A percentile compares a stretch with the other conserved stretches of the same genome.
Conservation (phyloP, 352 stramenopile species). For the Bremia lactucae region DNA sequence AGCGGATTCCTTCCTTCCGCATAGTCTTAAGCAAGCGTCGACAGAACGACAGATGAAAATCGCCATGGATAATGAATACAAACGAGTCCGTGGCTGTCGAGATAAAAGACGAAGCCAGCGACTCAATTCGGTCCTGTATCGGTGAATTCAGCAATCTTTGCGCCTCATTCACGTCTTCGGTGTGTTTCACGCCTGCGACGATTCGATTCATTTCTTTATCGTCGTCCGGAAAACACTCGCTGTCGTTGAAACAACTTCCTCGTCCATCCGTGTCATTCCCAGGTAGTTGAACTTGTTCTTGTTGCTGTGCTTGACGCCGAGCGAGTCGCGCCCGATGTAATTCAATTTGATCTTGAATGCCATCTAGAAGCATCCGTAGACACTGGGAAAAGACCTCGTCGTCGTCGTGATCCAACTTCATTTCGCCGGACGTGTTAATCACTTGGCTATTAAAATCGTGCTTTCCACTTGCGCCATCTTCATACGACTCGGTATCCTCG, state of each 20-base stretch:
- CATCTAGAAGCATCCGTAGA: conserved; percentile 60
- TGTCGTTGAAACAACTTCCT: conserved; percentile 11
- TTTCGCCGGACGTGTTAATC: too few relatives aligned
- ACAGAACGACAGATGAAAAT: conserved; percentile 64
- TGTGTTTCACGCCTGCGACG: conserved; percentile 1
- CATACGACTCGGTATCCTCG: conserved; percentile 12
- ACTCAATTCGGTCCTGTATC: conserved; percentile 16
- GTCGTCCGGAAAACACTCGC: conserved; percentile 10
- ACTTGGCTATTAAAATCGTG: too few relatives aligned
- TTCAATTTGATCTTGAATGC: conserved; percentile 77
- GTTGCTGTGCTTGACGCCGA: conserved; percentile 24
- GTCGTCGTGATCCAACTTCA: too few relatives aligned
- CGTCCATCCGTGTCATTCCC: conserved; percentile 19
- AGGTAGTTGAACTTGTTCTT: conserved; percentile 18
- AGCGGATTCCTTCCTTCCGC: conserved; percentile 44
- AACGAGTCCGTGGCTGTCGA: conserved; percentile 26
- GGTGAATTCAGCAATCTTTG: conserved; percentile 8
- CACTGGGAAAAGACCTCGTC: conserved; percentile 54
- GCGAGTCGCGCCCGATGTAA: conserved; percentile 46
- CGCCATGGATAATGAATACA: conserved; percentile 68
- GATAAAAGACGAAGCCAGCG: conserved; percentile 13
- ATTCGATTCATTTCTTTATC: conserved; percentile 8
- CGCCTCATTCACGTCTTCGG: conserved; percentile 2
- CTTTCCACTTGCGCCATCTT: conserved; percentile 9
- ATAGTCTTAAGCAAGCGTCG: conserved; percentile 43